Conservation (phyloP, 2,329 filamentous ascomycete genomes). For the Dothidotthia symphoricarpi region DNA sequence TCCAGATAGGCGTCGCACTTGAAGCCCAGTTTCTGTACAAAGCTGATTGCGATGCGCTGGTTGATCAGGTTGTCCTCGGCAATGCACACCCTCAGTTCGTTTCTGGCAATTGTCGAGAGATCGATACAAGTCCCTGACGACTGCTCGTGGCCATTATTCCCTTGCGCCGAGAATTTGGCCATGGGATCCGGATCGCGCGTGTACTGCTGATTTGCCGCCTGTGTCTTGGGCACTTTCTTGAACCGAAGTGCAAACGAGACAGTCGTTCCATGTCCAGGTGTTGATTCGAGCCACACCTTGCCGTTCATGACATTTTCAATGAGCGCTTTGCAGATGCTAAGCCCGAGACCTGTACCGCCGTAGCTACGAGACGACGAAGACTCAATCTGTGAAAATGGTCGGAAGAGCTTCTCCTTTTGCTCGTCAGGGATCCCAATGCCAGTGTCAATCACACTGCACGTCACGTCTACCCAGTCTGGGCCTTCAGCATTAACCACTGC, state of each 20-base stretch:
- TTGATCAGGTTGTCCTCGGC: slow-evolving; percentile 96
- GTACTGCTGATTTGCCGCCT: slow-evolving; percentile 48
- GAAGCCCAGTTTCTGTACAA: slow-evolving; percentile 82
- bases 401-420: slow-evolving; percentile 80
- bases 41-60: slow-evolving; percentile 88
- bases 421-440: slow-evolving; percentile 87
- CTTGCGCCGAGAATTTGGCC: slow-evolving; percentile 55
- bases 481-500: slow-evolving; percentile 72
- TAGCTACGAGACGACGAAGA: slow-evolving; percentile 87
- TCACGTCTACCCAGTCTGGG: slow-evolving; percentile 68
- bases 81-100: slow-evolving; percentile 83
- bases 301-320: slow-evolving; percentile 92
- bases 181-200: slow-evolving; percentile 53
- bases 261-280: slow-evolving; percentile 67
- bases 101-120: slow-evolving; percentile 69
- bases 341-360: slow-evolving; percentile 83
- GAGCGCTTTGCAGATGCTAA: slow-evolving; percentile 92
- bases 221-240: slow-evolving; percentile 69
- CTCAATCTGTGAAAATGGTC: slow-evolving; percentile 90
- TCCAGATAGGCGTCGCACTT: slow-evolving; percentile 87
- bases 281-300: slow-evolving; percentile 76
- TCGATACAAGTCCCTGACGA: slow-evolving; percentile 37
- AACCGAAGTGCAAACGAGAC: slow-evolving; percentile 83
- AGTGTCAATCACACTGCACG: slow-evolving; percentile 84
- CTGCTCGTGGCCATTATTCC: slow-evolving; percentile 45